Base-by-base conservation (phyloP, 2,329 filamentous ascomycete genomes). In the Monilinia aucupariae region DNA sequence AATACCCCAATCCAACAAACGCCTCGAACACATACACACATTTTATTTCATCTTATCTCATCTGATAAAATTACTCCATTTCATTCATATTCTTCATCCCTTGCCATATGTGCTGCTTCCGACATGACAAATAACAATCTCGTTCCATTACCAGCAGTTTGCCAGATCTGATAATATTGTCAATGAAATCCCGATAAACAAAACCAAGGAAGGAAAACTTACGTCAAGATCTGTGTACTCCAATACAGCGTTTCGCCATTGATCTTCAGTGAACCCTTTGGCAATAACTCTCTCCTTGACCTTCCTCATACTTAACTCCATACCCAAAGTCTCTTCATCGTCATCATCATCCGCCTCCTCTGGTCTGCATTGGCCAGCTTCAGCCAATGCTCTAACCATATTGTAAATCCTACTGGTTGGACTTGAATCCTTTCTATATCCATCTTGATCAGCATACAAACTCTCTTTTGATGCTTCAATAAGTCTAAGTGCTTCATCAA, bases 181-280 rank as follows among this genome's bases (percentile, higher is more conserved):
- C 12, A 59, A 54, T 27, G 50, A 25, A 27, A 25, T 1, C 30
- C 17, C 12, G 30, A 64, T 58, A 68, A 78, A 67, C 64, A 49
- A 10, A 30, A 30, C 20, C 49, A 22, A 17, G 20, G 5, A 50
- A 27, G 12, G 2, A 62, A 72, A 68, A 88, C 92, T 91, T 80
- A 97, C 94, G 80, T 96, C 90, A 65, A 96, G 78, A 68, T 84
- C 80, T 3, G 90, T 87, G 77, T 99, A 97, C 79, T 96, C 93
- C 66, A 96, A 88, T 74, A 99, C 81, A 25, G 92, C 88, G 69
- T 84, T 84, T 72, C 90, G 82, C 78, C 96, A 92, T 76, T 99
- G 92, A 76, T 97, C 91, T 68, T 92, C 88, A 0, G 93, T 99
- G 76, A 97, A 99, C 3, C 94, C 94, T 82, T 96, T 97, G 60